Evolutionary conservation across 257 asterid genomes (phyloP), one percentile per base, ranked within the genome.

Genomic region (Solanum paucissectum): DNA sequence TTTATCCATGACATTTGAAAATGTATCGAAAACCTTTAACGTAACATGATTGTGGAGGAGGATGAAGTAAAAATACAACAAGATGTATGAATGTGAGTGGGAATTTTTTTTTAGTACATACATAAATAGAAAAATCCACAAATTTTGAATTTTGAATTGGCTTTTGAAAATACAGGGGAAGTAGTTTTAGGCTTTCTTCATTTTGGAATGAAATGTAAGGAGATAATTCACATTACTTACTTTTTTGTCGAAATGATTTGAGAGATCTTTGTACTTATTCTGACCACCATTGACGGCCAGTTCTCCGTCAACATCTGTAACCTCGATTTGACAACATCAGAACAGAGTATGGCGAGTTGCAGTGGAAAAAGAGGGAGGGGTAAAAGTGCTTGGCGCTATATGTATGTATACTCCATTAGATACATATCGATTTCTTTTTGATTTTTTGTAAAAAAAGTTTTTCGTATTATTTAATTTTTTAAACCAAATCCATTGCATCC

Each of bases 1-100:
- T 94, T 79, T 92, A 92, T 85, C 94, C 96, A 0, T 94, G 60
- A 91, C 23, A 25, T n/a, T 73, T 72, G 64, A 37, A 75, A 75
- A 75, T 38, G 12, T 75, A 37, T 38, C 8, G 34, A 38, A 58
- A 38, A n/a, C 34, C 33, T 29, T 69, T 29, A 69, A 12, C 16
- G 7, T 62, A n/a, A 36, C 49, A 73, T 71, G 77, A 21, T 18
- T 33, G 14, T 72, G 46, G 44, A 72, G 14, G 44, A 72, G 79
- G 44, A 32, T 68, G 74, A 32, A 69, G n/a, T 18, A 69, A 69
- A 7, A 52, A 29, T 7, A 32, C 0, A 46, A 46, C 55, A 12
- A 46, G 55, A 46, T 46, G 40, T 37, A 37, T 37, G 40, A 37
- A 37, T 11, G 49, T 13, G 10, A 12, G 33, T 14, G 76, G 36